Conservation (phyloP, 371 early-diverging fungal species). For the Lichtheimia ornata region DNA sequence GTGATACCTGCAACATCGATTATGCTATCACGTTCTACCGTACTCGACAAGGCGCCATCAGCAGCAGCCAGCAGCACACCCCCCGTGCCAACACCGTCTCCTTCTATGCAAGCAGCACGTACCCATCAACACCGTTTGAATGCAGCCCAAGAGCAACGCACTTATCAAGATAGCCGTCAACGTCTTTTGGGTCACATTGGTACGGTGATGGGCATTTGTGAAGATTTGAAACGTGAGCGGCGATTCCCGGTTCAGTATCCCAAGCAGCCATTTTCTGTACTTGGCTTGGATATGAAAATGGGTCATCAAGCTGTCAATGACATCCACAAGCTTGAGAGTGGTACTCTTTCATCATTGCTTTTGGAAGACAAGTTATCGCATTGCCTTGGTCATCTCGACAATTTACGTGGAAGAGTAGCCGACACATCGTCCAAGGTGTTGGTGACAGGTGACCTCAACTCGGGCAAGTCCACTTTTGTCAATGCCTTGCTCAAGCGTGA, state of each 20-base stretch:
- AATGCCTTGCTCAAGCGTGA: constrained; percentile 91
- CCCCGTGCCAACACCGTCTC: not conserved
- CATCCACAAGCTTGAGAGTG: constrained; percentile 55
- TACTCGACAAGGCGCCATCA: not conserved
- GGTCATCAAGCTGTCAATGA: constrained; percentile 51
- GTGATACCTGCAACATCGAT: not conserved
- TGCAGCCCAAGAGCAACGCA: constrained; percentile 60
- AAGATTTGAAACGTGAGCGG: constrained; percentile 49
- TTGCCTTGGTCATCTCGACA: constrained; percentile 76
- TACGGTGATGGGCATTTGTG: constrained; percentile 57
- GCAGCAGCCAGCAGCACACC: not conserved
- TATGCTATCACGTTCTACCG: not conserved
- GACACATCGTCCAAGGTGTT: constrained; percentile 93
- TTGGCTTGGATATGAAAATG: constrained; percentile 69
- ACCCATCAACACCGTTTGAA: constrained; percentile 46
- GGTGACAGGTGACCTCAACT: constrained; percentile 97
- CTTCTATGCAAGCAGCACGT: constrained; percentile 13
- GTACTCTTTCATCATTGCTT: constrained; percentile 66
- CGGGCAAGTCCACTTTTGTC: constrained; percentile 96
- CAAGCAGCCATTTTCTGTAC: constrained; percentile 21
- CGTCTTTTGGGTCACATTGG: constrained; percentile 61
- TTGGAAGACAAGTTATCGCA: constrained; percentile 67
- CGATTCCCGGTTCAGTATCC: constrained; percentile 68
- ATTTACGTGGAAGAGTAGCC: constrained; percentile 76
- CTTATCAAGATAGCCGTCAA: constrained; percentile 71